Evolutionary conservation across 805 yeast species (phyloP).

Genomic region (Debaryomyces prosopidis): DNA sequence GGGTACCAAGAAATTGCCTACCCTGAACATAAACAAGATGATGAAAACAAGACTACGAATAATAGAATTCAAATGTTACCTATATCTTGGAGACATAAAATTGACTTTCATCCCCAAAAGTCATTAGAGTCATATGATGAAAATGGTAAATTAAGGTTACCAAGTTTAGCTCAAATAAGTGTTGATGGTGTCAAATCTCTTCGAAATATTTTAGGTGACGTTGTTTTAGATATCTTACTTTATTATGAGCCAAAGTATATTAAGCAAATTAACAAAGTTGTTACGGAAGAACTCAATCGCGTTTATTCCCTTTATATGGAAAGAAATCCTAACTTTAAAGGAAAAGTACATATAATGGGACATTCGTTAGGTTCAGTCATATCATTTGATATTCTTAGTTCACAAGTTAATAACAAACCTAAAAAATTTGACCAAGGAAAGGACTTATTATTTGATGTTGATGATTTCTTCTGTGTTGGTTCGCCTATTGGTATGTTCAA

Average conservation of each 20-base stretch:
- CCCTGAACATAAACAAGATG: constrained; percentile 20
- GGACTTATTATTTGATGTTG: constrained; percentile 68
- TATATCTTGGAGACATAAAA: constrained; percentile 84
- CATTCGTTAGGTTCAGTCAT: constrained; percentile 93
- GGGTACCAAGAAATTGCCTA: constrained; percentile 39
- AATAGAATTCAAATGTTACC: constrained; percentile 83
- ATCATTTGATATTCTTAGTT: constrained; percentile 68
- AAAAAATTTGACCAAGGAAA: constrained; percentile 27
- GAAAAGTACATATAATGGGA: constrained; percentile 80
- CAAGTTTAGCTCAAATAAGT: constrained; percentile 70
- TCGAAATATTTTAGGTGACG: constrained; percentile 81
- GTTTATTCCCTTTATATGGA: constrained; percentile 59
- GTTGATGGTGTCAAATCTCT: constrained; percentile 76
- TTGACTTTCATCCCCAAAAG: constrained; percentile 58
- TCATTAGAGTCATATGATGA: constrained; percentile 34
- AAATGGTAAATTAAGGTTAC: constrained; percentile 47
- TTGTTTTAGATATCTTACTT: constrained; percentile 77
- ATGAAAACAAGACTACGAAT: constrained; percentile 28
- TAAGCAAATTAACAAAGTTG: constrained; percentile 60
- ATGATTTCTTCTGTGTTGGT: constrained; percentile 77
- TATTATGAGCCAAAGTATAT: constrained; percentile 73
- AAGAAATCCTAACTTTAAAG: constrained; percentile 72
- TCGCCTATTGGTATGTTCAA: constrained; percentile 90
- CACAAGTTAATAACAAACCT: constrained; percentile 39
- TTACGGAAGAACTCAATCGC: constrained; percentile 61